Conservation (phyloP, 495 filamentous ascomycete genomes). For the Xylaria sp. region DNA sequence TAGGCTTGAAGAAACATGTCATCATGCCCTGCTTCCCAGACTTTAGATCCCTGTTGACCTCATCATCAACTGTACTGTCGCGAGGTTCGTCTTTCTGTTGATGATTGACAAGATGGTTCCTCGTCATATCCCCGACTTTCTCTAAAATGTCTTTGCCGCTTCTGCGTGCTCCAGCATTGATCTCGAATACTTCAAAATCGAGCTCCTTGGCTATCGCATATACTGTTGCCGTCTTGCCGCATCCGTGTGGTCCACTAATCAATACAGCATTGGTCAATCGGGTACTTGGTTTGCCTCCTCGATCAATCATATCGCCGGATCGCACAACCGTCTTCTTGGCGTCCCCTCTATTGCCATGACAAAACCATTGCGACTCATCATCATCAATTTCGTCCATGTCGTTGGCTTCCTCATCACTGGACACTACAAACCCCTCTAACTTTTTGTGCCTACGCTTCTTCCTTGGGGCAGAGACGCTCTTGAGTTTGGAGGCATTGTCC, state of each 20-base stretch:
- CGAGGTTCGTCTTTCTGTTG: conserved; percentile 41
- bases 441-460: conserved; percentile 75
- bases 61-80: conserved; percentile 45
- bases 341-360: conserved; percentile 46
- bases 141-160: conserved; percentile 91
- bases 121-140: conserved; percentile 93
- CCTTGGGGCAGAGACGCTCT: conserved; percentile 49
- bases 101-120: conserved; percentile 81
- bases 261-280: conserved; percentile 69
- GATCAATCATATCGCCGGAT: conserved; percentile 54
- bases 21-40: conserved; percentile 77
- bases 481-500: conserved; percentile 54
- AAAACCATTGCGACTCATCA: conserved; percentile 62
- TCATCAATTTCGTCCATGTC: conserved; percentile 78
- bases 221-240: conserved; percentile 91
- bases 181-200: conserved; percentile 93
- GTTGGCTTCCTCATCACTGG: conserved; percentile 79
- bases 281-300: conserved; percentile 50
- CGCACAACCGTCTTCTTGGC: conserved; percentile 69
- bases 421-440: conserved; percentile 85
- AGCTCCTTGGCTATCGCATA: conserved; percentile 96
- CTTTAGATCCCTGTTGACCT: conserved; percentile 63
- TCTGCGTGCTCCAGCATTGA: conserved; percentile 81
- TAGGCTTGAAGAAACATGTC: conserved; percentile 78
- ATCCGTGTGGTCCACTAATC: conserved; percentile 88